Evolutionary conservation across 2,329 filamentous ascomycete genomes (phyloP), one percentile per base, ranked within the genome.

Genomic region (Diplodia mutila): DNA sequence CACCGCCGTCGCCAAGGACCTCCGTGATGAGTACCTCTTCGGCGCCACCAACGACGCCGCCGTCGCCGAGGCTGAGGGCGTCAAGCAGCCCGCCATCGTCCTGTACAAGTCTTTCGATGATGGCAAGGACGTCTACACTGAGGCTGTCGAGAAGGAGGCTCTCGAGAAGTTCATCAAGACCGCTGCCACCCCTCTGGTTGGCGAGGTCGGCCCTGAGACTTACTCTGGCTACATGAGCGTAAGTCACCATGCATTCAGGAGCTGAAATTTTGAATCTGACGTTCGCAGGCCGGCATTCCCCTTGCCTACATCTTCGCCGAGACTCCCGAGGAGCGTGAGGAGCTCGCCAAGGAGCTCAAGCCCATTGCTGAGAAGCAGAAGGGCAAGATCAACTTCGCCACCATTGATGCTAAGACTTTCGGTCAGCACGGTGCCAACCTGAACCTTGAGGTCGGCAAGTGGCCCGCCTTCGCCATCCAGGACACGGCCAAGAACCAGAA

Each of bases 91-190:
- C 71, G 89, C 91, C 67, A 84, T 99, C 72, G 92, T 97, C 71
- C 88, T 99, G 69, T 98, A 98, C 90, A 98, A 99, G 88, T 86
- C 90, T 69, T 99, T 98, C 76, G 95, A 99, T 77, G 94, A 98
- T 85, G 93, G 94, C 84, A 97, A 97, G 88, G 88, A 89, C 75
- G 85, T 90, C 74, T 97, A 91, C 84, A 84, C 87, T 23, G 91
- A 93, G 73, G 90, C 92, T 80, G 94, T 98, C 76, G 91, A 93
- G 51, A 86, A 86, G 69, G 92, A 94, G 69, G 87, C 88, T 64
- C 93, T 99, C 76, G 87, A 89, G 78, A 86, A 86, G 73, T 99
- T 97, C 83, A 89, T 91, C 80, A 94, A 93, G 86, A 89, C 88
- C 59, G 85, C 93, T 69, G 89, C 94, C 73, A 97, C 91, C 69